A percentile compares a stretch with the other conserved stretches of the same genome.
phyloP scores from a whole-genome alignment of 768 basidiomycete genomes.

The Mycena crocata region DNA sequence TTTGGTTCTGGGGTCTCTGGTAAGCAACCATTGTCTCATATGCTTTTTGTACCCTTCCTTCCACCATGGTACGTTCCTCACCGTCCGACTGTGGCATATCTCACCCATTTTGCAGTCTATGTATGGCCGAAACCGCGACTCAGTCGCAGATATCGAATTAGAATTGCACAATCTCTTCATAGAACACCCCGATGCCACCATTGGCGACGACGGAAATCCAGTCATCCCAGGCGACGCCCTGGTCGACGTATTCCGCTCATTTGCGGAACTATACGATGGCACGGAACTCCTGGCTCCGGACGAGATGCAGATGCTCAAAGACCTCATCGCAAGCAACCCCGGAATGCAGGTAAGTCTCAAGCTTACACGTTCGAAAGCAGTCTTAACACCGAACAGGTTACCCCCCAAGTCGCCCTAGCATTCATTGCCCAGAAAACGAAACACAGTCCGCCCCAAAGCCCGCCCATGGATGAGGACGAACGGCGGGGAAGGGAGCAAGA shows the following conservation, averaged over 20 bases:
- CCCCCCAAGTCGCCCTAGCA: conserved; percentile 71
- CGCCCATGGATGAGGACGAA: conserved; percentile 55
- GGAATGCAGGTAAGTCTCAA: too few species aligned
- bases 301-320: conserved; percentile 71
- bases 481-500: conserved; percentile 45
- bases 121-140: conserved; percentile 75
- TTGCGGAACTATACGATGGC: conserved; percentile 69
- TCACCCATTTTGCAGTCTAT: conserved; percentile 22
- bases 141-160: conserved; percentile 76
- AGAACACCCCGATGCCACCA: conserved; percentile 69
- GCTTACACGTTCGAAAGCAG: too few species aligned
- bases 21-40: too few species aligned
- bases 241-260: conserved; percentile 74
- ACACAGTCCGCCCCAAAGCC: conserved; percentile 55
- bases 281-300: conserved; percentile 71
- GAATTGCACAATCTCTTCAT: conserved; percentile 76
- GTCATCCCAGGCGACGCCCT: conserved; percentile 79
- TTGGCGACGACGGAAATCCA: conserved; percentile 69
- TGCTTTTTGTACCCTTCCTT: too few species aligned
- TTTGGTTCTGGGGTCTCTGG: too few species aligned
- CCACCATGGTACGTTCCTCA: conserved; percentile 20
- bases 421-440: conserved; percentile 75
- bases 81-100: neutral
- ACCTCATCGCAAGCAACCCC: conserved; percentile 67
- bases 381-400: too few species aligned